phyloP scores from a whole-genome alignment of 768 basidiomycete species.

The Lepiota venenata region DNA sequence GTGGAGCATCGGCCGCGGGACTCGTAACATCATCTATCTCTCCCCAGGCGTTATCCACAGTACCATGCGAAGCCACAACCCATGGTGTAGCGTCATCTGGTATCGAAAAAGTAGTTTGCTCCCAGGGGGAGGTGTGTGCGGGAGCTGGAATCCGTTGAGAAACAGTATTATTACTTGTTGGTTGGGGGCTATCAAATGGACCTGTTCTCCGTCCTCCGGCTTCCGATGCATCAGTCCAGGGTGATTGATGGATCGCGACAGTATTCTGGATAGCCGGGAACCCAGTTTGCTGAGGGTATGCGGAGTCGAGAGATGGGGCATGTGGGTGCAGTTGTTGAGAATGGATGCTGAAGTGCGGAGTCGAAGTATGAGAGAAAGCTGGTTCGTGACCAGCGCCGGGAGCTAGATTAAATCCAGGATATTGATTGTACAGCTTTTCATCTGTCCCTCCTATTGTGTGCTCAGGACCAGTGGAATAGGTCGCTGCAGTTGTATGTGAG shows the following conservation, averaged over 20 bases:
- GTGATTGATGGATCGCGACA: slow-evolving; percentile 20
- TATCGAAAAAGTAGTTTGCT: slow-evolving; percentile 23
- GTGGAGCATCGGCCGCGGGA: not conserved
- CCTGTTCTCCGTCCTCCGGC: slow-evolving; percentile 28
- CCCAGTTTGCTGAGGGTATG: not conserved
- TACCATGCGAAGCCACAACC: slow-evolving; percentile 45
- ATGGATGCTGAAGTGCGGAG: not conserved
- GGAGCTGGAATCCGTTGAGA: slow-evolving; percentile 18
- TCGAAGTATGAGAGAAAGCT: not conserved
- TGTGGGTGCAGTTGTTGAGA: slow-evolving; percentile 1
- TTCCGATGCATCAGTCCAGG: slow-evolving; percentile 33
- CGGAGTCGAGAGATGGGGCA: not conserved
- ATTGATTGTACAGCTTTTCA: not conserved
- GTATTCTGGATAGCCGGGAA: slow-evolving; percentile 2
- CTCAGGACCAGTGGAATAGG: slow-evolving; percentile 1
- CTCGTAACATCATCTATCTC: slow-evolving; percentile 11
- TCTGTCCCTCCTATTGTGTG: not conserved
- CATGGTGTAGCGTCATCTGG: slow-evolving; percentile 51
- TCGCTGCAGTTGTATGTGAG: not conserved
- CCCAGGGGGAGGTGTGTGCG: slow-evolving; percentile 36
- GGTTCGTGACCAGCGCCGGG: not conserved
- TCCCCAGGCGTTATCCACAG: slow-evolving; percentile 46
- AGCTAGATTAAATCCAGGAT: slow-evolving; percentile 4
- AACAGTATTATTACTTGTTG: slow-evolving; percentile 35
- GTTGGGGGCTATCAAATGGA: slow-evolving; percentile 42